Conservation (phyloP, 306 rosid genomes). For the Boehmeria nivea region DNA sequence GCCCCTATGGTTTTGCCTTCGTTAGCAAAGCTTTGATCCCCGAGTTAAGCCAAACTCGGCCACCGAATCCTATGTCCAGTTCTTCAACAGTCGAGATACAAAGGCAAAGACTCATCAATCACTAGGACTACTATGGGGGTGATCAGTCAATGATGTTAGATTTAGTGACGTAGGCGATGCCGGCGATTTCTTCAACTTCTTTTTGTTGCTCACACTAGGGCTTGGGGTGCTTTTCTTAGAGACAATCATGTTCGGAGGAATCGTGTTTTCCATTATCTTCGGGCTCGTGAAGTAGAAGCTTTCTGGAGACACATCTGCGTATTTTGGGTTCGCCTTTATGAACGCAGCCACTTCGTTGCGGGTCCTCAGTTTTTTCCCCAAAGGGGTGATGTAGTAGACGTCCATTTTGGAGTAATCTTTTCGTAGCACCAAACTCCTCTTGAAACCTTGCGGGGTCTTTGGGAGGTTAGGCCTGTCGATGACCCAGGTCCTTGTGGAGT, state of each 20-base stretch:
- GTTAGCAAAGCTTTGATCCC: no score
- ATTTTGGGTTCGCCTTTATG: slow-evolving; percentile 47
- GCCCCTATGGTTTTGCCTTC: no score
- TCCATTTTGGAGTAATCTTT: slow-evolving; percentile 80
- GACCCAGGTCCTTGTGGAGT: slow-evolving; percentile 75
- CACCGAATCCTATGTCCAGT: no score
- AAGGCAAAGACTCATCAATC: no score
- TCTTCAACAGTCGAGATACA: no score
- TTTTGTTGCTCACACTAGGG: no score
- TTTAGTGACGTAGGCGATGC: no score
- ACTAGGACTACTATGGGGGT: no score
- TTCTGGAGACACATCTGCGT: slow-evolving; percentile 21
- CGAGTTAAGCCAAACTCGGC: no score
- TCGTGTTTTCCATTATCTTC: slow-evolving; percentile 73
- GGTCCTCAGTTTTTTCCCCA: slow-evolving; percentile 67
- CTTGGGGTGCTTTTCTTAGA: no score
- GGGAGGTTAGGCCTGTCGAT: slow-evolving; percentile 77
- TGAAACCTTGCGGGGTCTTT: slow-evolving; percentile 72
- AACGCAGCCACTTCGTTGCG: slow-evolving; percentile 51
- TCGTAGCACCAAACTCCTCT: slow-evolving; percentile 61
- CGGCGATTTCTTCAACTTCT: no score
- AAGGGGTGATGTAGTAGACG: slow-evolving; percentile 59
- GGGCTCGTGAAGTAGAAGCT: slow-evolving; percentile 64
- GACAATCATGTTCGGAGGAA: slow-evolving; percentile 33
- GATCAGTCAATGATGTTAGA: no score